Base-by-base conservation (phyloP, 768 basidiomycete genomes). In the Heimioporus sp. region DNA sequence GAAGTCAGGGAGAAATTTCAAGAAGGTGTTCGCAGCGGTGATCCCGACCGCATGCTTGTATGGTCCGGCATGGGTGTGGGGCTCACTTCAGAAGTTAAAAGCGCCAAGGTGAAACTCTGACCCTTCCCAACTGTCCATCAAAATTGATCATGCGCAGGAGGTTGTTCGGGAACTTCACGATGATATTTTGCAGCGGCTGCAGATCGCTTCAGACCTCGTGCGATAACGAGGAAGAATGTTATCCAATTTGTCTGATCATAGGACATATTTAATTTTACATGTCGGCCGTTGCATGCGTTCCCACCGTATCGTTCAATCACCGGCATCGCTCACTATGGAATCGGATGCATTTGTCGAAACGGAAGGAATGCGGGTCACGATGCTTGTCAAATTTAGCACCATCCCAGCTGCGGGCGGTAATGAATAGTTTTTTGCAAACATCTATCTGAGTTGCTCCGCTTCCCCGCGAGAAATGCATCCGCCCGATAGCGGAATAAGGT, bases 1-100 rank as follows among this genome's bases (percentile, higher is more conserved):
- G 67, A 64, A 28, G 64, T 83, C 31, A 72, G 71, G 56, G 62
- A 63, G 34, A 78, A 73, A 55, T 82, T 77, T 54, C 61, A 61
- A n/a, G 73, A 77, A 48, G 84, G 75, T 6, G 64, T 69, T 9
- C 70, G 68, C 55, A 67, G 66, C 20, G 72, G 69, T 38, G 80
- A 90, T 56, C 63, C 71, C 10, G 71, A 75, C 49, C 72, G 82
- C 39, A 75, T 81, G 52, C 67, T 86, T 3, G 76, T 82, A 12
- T 90, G 88, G 88, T 80, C 85, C 13, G 88, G 87, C 39, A 75
- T 79, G 37, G 81, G 85, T 15, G 79, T 87, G 24, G 82, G 78
- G 12, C 70, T 82, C 44, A 78, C 87, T 69, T 71, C 73, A 19
- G 68, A 72, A 43, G 72, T 77, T 56, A 70, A 69, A 48, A 56